These are phyloP conservation scores for Cryomyces minteri DNA, from an alignment of 495 filamentous ascomycete genomes.

Conservation along the genomic window DNA sequence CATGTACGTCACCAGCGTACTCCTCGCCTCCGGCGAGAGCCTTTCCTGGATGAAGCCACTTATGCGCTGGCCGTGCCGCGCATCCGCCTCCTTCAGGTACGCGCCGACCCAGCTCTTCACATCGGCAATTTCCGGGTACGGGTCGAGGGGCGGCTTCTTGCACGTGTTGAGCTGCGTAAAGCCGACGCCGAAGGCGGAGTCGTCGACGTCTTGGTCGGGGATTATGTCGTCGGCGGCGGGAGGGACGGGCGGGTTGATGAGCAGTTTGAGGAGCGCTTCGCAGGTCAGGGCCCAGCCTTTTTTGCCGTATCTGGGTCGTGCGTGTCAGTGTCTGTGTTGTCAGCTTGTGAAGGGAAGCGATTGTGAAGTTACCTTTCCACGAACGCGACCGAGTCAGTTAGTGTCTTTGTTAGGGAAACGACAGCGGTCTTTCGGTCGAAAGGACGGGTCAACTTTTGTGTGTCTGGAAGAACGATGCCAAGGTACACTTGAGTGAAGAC, in stretches of 20 bases:
- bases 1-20: constrained; percentile 39
- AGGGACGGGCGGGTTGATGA: constrained; percentile 70
- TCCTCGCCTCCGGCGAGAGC: constrained; percentile 34
- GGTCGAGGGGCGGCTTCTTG: constrained; percentile 45
- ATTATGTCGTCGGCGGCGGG: constrained; percentile 51
- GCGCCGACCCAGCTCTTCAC: constrained; percentile 65
- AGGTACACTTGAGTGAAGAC: constrained; percentile 76
- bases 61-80: constrained; percentile 33
- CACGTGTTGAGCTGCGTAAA: constrained; percentile 87
- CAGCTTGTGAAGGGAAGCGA: background rate
- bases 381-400: constrained; percentile 68
- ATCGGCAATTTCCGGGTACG: constrained; percentile 66
- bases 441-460: constrained; percentile 68
- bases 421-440: constrained; percentile 87
- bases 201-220: constrained; percentile 75
- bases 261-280: constrained; percentile 67
- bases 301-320: constrained; percentile 23
- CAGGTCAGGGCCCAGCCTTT: constrained; percentile 84
- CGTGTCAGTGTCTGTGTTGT: background rate
- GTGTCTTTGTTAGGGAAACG: constrained; percentile 74
- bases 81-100: constrained; percentile 46
- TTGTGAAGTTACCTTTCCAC: constrained; percentile 32
- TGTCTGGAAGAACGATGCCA: constrained; percentile 68
- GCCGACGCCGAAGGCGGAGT: constrained; percentile 81
- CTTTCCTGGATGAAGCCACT: constrained; percentile 38